Evolutionary conservation across 352 stramenopile species (phyloP), one percentile per base, ranked within the genome.

Genomic region (Thalassiosira allenii): DNA sequence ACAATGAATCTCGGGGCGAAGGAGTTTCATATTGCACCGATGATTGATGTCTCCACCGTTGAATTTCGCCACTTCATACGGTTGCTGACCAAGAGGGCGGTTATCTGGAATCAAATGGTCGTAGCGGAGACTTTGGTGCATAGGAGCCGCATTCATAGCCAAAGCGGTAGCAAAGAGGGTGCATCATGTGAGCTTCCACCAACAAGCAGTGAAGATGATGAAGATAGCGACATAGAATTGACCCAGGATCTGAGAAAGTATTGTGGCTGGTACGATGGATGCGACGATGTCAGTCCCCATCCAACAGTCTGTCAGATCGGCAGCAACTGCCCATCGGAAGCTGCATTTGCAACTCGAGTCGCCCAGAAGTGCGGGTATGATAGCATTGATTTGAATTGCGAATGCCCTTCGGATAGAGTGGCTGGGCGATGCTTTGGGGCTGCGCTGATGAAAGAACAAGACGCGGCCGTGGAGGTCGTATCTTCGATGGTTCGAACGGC

Each of bases 81-180:
- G 22, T 81, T 93, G 20, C 72, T 93, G 3, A 89, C 83, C 3
- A 89, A 84, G 69, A 79, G 77, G 20, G 61, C 72, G 12, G 57
- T 90, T 27, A 66, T 93, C 20, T 93, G 88, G 88, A 92, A 84
- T 17, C 74, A 91, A 72, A 93, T 93, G 88, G 72, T 91, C 5
- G 88, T 91, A 1, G 88, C 90, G 44, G 83, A 89, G 53, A 93
- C 83, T 0, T 32, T 90, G 9, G 58, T 79, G n/a, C 64, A 85
- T 72, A 33, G 69, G 56, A 73, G 33, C 34, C 27, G 65, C 20
- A 56, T 40, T 34, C 17, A 64, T 29, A 34, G 32, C 20, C 11
- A 44, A 57, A 11, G 23, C 22, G 52, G 11, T 25, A 33, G 27
- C 23, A 68, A 74, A 53, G 52, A 61, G 32, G 58, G 34, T 51